Base-by-base conservation (phyloP, 1,284 basidiomycete genomes). In the Trichosporon coremiiforme region DNA sequence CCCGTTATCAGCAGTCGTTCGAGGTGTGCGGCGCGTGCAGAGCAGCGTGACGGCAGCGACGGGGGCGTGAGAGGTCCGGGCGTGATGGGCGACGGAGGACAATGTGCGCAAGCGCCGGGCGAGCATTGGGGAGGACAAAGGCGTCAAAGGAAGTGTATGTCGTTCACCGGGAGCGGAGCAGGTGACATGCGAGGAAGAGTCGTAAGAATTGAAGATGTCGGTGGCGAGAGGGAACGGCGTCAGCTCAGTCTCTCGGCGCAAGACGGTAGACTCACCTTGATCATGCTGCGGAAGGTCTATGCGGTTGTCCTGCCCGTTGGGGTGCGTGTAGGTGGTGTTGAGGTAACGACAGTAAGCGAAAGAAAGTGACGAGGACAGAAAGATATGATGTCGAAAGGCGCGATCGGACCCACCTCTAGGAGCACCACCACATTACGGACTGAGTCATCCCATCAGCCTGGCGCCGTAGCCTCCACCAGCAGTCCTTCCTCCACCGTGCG, bases 191-290 rank as follows among this genome's bases (percentile, higher is more conserved):
- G 63, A 25, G 50, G 57, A 64, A 64, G 17, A n/a, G 47, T 10
- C 50, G 25, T 17, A 36, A 50, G 22, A 60, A 17, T 29, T 12
- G 22, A 20, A 47, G 25, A 66, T n/a, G 63, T 33, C 57, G 64
- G 36, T 15, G 65, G 65, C 31, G 55, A 45, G 41, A n/a, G n/a
- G 47, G 31, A 38, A 38, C 29, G 20, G 53, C 10, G 68, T 66
- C 64, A 71, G 67, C 64, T 22, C 45, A 12, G 2, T 8, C 9
- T 17, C 22, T 10, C 25, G 5, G 12, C 25, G 22, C 55, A n/a
- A n/a, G n/a, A 0, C 2, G 45, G 70, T n/a, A n/a, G 36, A 75
- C 83, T 70, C 69, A 86, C 85, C 84, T 86, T 86, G 78, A 86
- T 84, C 85, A 86, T 86, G 33, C 53, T 75, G 36, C 31, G 63